A percentile compares a stretch with the other conserved stretches of the same genome.
phyloP scores from a whole-genome alignment of 345 rosid species.

The Gossypium stocksii region DNA sequence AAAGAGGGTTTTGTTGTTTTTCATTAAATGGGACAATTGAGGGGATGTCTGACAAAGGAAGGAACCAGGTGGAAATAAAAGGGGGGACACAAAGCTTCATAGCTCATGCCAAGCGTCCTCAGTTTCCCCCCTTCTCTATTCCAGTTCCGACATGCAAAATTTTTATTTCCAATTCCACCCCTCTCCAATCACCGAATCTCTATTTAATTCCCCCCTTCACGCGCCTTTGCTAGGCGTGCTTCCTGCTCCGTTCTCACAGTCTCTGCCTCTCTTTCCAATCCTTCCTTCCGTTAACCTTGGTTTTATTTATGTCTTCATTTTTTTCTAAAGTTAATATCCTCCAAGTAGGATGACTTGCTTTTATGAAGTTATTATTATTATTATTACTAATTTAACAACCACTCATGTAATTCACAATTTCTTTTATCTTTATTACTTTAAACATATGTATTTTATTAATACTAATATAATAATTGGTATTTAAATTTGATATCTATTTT shows the following conservation, averaged over 20 bases:
- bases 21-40: background rate
- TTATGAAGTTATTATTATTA: too few relatives aligned
- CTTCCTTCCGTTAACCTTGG: background rate
- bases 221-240: background rate
- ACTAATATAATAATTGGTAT: too few relatives aligned
- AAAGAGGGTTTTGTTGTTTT: background rate
- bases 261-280: background rate
- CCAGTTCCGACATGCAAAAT: conserved; percentile 35
- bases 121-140: background rate
- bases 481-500: too few relatives aligned
- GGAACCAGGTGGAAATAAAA: conserved; percentile 20
- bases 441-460: too few relatives aligned
- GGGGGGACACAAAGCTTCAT: conserved; percentile 1
- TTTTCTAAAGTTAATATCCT: too few relatives aligned
- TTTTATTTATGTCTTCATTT: too few relatives aligned
- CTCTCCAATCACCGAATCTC: conserved; percentile 1
- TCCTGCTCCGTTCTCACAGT: background rate
- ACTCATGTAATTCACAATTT: too few relatives aligned
- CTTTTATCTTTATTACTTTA: too few relatives aligned
- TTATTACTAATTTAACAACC: too few relatives aligned
- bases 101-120: conserved; percentile 36
- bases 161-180: conserved; percentile 27
- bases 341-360: too few relatives aligned
- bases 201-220: background rate
- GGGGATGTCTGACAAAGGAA: background rate